A percentile compares a stretch with the other conserved stretches of the same genome.
Conservation (phyloP, 768 basidiomycete species). For the Lactarius psammicola region DNA sequence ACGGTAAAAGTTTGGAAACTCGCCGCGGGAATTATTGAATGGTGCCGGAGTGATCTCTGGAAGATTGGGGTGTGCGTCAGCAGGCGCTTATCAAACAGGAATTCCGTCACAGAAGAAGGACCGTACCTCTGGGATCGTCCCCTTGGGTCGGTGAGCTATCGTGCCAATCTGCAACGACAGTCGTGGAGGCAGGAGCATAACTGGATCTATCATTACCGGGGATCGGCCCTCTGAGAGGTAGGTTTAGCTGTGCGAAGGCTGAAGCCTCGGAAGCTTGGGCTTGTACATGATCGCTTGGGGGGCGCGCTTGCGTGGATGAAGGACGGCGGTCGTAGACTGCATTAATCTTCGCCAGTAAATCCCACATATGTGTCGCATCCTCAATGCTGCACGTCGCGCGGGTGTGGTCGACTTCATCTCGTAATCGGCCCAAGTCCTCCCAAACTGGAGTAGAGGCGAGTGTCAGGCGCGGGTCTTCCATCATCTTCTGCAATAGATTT, state of each 20-base stretch:
- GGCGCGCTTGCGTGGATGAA: background rate
- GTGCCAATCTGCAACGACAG: background rate
- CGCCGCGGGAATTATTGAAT: background rate
- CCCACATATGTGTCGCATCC: background rate
- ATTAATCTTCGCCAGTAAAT: background rate
- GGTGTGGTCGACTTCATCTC: background rate
- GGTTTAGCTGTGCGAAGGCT: background rate
- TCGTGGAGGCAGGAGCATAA: background rate
- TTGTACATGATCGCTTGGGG: background rate
- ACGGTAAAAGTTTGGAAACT: background rate
- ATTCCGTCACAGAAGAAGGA: background rate
- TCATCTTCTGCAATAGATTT: background rate
- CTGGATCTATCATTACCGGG: background rate
- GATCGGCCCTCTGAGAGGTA: background rate
- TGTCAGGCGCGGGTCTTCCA: background rate
- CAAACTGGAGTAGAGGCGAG: slow-evolving; percentile 2
- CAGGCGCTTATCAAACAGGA: background rate
- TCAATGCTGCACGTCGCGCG: background rate
- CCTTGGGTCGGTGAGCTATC: background rate
- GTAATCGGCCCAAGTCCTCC: background rate
- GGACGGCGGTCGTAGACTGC: background rate
- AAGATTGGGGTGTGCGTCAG: background rate
- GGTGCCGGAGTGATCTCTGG: background rate
- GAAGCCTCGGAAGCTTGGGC: no score
- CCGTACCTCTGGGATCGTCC: background rate